Base-by-base conservation (phyloP, 495 filamentous ascomycete species). In the Penicillium fimorum region DNA sequence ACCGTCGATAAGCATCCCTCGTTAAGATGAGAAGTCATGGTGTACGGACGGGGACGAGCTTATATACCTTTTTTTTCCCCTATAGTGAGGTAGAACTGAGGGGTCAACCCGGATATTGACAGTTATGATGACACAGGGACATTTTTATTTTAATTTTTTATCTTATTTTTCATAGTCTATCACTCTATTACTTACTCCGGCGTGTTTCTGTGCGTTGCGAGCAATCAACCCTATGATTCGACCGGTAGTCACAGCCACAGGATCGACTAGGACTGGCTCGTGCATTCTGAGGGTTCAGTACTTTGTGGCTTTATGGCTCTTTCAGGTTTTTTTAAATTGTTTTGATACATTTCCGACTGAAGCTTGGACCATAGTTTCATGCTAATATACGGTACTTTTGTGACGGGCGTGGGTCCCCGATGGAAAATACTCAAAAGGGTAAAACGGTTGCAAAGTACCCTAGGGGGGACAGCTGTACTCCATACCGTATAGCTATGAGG, bases 1-100 rank as follows among this genome's bases (percentile, higher is more conserved):
- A 70, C 89, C 89, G 77, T 91, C 81, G 75, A 91, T 91, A 72
- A 92, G 77, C 89, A 92, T 92, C 60, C 71, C 71, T 72, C 22
- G 22, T 22, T 62, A 59, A 63, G 50, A 66, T 64, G 53, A 59
- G 63, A 67, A 40, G 50, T 22, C 22, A 22, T 43, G 29, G 32
- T n/a, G 12, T 42, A 5, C 35, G 43, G 55, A 41, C 20, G 55
- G 53, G 51, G 38, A 38, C 43, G 18, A 13, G 41, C 29, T 53
- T 63, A 65, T 68, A 63, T 65, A 55, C 52, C 20, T 43, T 47
- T 37, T 27, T 27, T 27, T 7, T 7, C 3, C 25, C 25, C 25
- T 27, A 27, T 27, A 2, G 22, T 22, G 22, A 22, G 22, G 22
- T 2, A 50, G 60, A 58, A 17, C 32, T 50, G 37, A 25, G 32